These are phyloP conservation scores for Dictyostelium citrinum DNA, from an alignment of 78 protist species.

Conservation along the genomic window DNA sequence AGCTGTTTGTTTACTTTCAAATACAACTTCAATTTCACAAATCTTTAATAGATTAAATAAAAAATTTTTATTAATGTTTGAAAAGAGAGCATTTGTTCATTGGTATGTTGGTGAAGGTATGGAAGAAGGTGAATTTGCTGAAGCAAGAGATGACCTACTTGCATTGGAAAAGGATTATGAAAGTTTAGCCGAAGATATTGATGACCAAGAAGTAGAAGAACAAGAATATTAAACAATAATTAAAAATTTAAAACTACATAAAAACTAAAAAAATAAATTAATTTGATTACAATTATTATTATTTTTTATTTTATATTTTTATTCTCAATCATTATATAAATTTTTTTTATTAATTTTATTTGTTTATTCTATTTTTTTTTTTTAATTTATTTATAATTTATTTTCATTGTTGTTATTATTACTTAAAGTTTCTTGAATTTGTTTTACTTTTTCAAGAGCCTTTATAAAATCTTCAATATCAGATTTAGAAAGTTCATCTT, in stretches of 20 bases:
- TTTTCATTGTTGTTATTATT: background rate
- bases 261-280: background rate
- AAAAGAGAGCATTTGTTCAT: conserved; percentile 99
- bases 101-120: conserved; percentile 99
- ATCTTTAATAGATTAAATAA: conserved; percentile 95
- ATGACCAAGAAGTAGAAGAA: background rate
- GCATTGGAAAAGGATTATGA: background rate
- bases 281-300: no score
- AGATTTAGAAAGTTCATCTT: background rate
- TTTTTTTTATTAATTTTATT: no score
- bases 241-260: background rate
- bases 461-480: background rate
- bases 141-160: conserved; percentile 96
- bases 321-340: no score
- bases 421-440: background rate
- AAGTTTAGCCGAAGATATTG: background rate
- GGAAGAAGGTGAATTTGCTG: conserved; percentile 99
- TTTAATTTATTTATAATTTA: background rate
- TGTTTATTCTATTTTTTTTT: background rate
- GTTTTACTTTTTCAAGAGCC: background rate
- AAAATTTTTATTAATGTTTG: conserved; percentile 96
- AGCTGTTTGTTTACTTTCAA: conserved; percentile 97
- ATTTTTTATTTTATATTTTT: no score
- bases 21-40: conserved; percentile 99
- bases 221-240: background rate